Evolutionary conservation across 805 yeast species (phyloP).

Genomic region (Metschnikowia lochheadii): DNA sequence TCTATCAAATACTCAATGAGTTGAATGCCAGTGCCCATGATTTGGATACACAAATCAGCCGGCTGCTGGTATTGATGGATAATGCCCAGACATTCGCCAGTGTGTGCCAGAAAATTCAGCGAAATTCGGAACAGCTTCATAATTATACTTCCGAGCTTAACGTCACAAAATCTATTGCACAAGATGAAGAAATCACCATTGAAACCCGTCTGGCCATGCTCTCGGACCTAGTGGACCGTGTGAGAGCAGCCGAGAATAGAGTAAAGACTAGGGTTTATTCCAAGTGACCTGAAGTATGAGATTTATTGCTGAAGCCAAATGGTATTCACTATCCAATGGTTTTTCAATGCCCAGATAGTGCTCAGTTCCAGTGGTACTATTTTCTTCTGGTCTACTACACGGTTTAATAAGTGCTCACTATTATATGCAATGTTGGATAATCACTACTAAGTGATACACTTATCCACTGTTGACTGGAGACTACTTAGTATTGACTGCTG

Average conservation of each 20-base stretch:
- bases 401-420: too few species aligned
- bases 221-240: constrained; percentile 23
- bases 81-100: neutral
- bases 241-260: constrained; percentile 11
- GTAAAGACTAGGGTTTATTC: neutral
- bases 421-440: too few species aligned
- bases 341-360: too few species aligned
- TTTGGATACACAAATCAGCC: neutral
- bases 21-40: constrained; percentile 10
- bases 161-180: constrained; percentile 6
- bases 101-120: neutral
- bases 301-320: neutral
- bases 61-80: constrained; percentile 7
- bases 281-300: neutral
- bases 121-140: constrained; percentile 4
- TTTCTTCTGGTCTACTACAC: too few species aligned
- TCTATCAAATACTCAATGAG: constrained; percentile 18
- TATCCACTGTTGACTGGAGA: too few species aligned
- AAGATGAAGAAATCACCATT: constrained; percentile 20
- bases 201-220: constrained; percentile 19
- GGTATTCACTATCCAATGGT: too few species aligned
- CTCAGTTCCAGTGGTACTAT: too few species aligned
- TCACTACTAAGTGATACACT: too few species aligned
- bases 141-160: constrained; percentile 17
- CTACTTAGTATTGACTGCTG: too few species aligned